Evolutionary conservation across 495 filamentous ascomycete genomes (phyloP).

Genomic region (Aspergillus heteromorphus): DNA sequence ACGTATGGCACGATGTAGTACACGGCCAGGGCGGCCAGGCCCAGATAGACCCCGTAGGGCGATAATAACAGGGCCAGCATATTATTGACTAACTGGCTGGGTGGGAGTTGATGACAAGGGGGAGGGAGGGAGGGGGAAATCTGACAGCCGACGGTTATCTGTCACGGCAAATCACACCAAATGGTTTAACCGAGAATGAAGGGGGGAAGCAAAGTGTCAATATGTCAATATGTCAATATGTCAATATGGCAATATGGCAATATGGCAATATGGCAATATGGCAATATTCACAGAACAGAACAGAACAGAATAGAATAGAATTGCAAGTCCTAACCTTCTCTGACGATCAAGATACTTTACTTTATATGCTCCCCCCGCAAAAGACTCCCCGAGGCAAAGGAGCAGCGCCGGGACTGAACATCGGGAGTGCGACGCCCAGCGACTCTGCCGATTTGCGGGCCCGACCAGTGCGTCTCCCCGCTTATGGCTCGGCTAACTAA

Average conservation of each 20-base stretch:
- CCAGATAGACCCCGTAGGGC: constrained; percentile 50
- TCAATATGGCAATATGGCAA: too few relatives aligned
- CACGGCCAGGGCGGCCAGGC: constrained; percentile 45
- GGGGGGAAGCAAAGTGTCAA: too few relatives aligned
- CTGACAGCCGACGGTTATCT: background rate
- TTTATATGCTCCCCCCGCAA: too few relatives aligned
- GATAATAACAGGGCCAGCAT: constrained; percentile 32
- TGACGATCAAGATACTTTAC: too few relatives aligned
- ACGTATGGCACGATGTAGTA: constrained; percentile 72
- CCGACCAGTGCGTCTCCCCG: constrained; percentile 10
- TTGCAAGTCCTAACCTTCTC: too few relatives aligned
- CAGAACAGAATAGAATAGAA: background rate
- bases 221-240: too few relatives aligned
- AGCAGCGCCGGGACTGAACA: constrained; percentile 18
- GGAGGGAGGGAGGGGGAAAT: background rate
- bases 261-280: too few relatives aligned
- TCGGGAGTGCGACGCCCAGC: constrained; percentile 22
- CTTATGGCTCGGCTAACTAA: background rate
- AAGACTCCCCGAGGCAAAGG: constrained; percentile 32
- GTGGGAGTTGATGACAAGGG: background rate
- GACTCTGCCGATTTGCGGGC: constrained; percentile 14
- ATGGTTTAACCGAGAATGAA: too few relatives aligned
- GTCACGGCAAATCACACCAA: too few relatives aligned
- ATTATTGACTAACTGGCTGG: background rate
- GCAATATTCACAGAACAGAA: too few relatives aligned